Conservation (phyloP, 2,329 filamentous ascomycete genomes). For the Huntiella savannae region DNA sequence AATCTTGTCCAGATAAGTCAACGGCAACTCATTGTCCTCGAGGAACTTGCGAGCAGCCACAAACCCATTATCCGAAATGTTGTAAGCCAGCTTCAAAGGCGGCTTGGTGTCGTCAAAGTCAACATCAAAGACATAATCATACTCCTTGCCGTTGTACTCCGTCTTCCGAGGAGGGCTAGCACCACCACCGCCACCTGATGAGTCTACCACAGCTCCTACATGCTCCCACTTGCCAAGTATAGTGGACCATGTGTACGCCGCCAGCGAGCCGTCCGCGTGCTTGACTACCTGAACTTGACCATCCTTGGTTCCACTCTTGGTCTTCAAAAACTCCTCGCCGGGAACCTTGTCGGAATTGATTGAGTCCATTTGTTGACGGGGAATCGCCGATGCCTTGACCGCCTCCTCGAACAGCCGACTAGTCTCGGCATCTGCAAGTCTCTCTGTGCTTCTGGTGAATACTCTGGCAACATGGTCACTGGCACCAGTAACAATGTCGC, state of each 20-base stretch:
- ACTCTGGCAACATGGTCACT: conserved; percentile 75
- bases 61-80: conserved; percentile 80
- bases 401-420: conserved; percentile 62
- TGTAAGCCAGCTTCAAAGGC: conserved; percentile 82
- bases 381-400: conserved; percentile 68
- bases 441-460: conserved; percentile 55
- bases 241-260: conserved; percentile 73
- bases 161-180: conserved; percentile 34
- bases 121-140: conserved; percentile 92
- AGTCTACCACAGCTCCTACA: conserved; percentile 86
- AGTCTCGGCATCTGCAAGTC: conserved; percentile 48
- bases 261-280: conserved; percentile 62
- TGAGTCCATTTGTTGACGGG: conserved; percentile 62
- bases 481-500: conserved; percentile 83
- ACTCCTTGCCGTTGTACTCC: conserved; percentile 65
- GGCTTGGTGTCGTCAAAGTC: conserved; percentile 92
- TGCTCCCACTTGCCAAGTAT: conserved; percentile 57
- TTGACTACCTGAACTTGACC: conserved; percentile 87
- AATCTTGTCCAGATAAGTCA: conserved; percentile 76
- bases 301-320: conserved; percentile 79
- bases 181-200: conserved; percentile 56
- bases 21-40: conserved; percentile 68
- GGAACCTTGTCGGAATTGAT: conserved; percentile 88
- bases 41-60: conserved; percentile 84
- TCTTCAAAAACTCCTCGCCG: conserved; percentile 66